These are phyloP conservation scores for Blastobotrys apis DNA, from an alignment of 1,139 yeast species.

Conservation along the genomic window DNA sequence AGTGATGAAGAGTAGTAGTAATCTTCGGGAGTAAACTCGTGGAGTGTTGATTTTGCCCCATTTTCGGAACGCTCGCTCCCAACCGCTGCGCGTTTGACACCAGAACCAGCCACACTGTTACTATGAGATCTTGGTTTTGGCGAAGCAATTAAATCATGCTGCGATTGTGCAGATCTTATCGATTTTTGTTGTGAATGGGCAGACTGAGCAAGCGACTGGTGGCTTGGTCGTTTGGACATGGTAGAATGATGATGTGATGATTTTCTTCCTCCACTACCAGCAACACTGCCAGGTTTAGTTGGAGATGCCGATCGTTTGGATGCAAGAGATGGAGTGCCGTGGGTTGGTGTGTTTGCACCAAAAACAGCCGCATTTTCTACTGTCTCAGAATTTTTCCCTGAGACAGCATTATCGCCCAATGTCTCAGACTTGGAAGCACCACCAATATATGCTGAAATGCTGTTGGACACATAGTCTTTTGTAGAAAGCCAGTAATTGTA, in stretches of 20 bases:
- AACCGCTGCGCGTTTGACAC: no score
- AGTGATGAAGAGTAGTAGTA: no score
- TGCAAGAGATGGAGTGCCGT: not conserved
- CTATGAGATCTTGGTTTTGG: conserved; percentile 5
- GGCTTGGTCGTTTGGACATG: no score
- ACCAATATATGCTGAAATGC: not conserved
- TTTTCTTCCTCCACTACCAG: not conserved
- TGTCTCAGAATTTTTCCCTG: not conserved
- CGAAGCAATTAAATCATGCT: conserved; percentile 6
- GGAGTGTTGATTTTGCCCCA: conserved; percentile 1
- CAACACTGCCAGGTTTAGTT: not conserved
- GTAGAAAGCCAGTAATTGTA: conserved; percentile 17
- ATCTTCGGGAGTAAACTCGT: not conserved
- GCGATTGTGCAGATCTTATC: not conserved
- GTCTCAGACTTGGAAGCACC: not conserved
- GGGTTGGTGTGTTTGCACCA: not conserved
- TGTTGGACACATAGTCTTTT: conserved; percentile 12
- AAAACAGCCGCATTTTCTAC: not conserved
- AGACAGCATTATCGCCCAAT: not conserved
- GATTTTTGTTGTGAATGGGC: not conserved
- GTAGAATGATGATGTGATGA: not conserved
- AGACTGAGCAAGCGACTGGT: not conserved
- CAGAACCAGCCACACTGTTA: not conserved
- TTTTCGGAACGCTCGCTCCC: not conserved
- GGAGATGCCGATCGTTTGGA: not conserved